phyloP scores from a whole-genome alignment of 352 stramenopile species.

The Phytophthora podocarpi region DNA sequence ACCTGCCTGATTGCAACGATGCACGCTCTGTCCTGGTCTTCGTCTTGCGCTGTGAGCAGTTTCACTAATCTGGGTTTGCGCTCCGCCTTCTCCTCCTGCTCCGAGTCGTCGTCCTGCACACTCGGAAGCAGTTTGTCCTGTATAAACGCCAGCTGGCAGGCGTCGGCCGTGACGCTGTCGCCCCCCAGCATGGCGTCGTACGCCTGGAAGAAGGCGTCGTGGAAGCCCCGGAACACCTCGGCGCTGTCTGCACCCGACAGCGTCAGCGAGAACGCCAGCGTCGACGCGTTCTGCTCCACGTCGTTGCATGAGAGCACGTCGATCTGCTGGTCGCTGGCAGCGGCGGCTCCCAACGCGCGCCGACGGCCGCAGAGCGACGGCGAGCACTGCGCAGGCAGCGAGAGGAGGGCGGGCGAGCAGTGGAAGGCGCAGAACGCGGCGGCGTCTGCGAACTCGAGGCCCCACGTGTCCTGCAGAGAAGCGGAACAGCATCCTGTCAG shows the following conservation, averaged over 20 bases:
- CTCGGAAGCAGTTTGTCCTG: constrained; percentile 62
- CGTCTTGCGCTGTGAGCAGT: constrained; percentile 25
- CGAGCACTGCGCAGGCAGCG: constrained; percentile 22
- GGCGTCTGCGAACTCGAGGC: constrained; percentile 48
- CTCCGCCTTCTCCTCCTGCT: constrained; percentile 27
- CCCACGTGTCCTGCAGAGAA: constrained; percentile 42
- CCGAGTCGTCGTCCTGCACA: constrained; percentile 34
- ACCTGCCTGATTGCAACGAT: constrained; percentile 42
- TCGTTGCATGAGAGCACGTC: constrained; percentile 47
- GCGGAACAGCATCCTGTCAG: constrained; percentile 6
- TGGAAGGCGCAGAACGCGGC: constrained; percentile 63
- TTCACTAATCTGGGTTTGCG: constrained; percentile 61
- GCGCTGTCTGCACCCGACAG: constrained; percentile 43
- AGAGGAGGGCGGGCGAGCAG: constrained; percentile 46
- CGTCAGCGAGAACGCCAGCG: constrained; percentile 37
- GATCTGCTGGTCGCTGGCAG: constrained; percentile 28
- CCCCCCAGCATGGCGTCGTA: constrained; percentile 72
- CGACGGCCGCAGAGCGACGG: constrained; percentile 18
- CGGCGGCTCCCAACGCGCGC: constrained; percentile 7
- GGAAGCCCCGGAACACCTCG: constrained; percentile 58
- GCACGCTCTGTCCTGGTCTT: constrained; percentile 52
- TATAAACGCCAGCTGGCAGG: constrained; percentile 69
- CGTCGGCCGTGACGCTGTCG: constrained; percentile 57
- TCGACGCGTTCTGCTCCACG: constrained; percentile 36
- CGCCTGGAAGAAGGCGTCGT: constrained; percentile 65